Evolutionary conservation across 257 asterid genomes (phyloP).

Genomic region (Ilex aquifolium): DNA sequence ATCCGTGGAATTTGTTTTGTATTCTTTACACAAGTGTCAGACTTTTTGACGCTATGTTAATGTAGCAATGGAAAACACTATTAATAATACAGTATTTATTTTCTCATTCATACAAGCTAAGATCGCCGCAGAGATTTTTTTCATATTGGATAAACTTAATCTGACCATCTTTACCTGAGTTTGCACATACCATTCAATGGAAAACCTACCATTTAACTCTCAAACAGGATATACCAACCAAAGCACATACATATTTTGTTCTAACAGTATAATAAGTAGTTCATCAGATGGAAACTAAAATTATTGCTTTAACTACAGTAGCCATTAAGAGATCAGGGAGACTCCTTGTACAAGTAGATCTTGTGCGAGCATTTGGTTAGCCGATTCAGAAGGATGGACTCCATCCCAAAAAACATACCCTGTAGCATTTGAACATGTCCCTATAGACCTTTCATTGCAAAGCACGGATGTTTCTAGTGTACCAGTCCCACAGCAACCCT

Average conservation of each 20-base stretch:
- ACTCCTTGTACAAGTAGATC: slow-evolving; percentile 58
- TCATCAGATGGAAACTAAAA: background rate
- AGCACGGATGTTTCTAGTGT: slow-evolving; percentile 55
- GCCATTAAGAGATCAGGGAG: slow-evolving; percentile 54
- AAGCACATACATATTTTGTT: background rate
- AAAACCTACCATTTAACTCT: background rate
- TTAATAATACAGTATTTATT: background rate
- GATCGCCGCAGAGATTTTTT: background rate
- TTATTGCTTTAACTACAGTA: background rate
- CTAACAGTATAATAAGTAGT: background rate
- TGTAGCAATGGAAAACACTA: background rate
- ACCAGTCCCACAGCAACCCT: slow-evolving; percentile 78
- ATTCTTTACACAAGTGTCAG: background rate
- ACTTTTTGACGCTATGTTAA: background rate
- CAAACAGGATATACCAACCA: background rate
- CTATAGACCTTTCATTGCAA: slow-evolving; percentile 55
- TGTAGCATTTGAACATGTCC: slow-evolving; percentile 81
- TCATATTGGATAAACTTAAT: background rate
- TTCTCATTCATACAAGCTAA: background rate
- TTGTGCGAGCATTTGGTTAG: slow-evolving; percentile 65
- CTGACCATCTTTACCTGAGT: background rate
- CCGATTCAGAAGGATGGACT: slow-evolving; percentile 66
- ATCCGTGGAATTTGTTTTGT: too few relatives aligned
- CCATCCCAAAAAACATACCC: slow-evolving; percentile 76
- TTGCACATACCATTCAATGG: background rate